Percentiles rank a stretch among this genome's conserved stretches.
Evolutionary conservation across 345 rosid genomes (phyloP).

Genomic region (Boechera retrofracta): DNA sequence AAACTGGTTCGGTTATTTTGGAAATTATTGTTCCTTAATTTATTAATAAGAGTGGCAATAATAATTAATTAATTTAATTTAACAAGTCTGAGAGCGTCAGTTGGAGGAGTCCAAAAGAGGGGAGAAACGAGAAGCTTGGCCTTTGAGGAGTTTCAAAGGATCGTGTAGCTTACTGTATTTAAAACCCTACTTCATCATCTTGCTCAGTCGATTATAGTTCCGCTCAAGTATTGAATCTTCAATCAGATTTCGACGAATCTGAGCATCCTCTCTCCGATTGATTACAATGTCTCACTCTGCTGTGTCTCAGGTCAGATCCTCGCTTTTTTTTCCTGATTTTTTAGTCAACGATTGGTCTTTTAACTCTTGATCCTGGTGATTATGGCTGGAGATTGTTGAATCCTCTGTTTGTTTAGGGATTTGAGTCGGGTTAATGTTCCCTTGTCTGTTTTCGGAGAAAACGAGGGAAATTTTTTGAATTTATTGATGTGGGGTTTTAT

Average conservation of each 20-base stretch:
- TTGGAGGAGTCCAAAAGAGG: constrained; percentile 47
- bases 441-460: constrained; percentile 34
- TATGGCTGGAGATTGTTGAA: not conserved
- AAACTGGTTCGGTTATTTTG: not conserved
- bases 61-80: not conserved
- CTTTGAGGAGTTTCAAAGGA: constrained; percentile 46
- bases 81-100: constrained; percentile 28
- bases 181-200: constrained; percentile 26
- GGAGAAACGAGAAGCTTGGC: constrained; percentile 36
- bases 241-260: not conserved
- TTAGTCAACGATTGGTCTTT: constrained; percentile 28
- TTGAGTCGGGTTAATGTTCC: not conserved
- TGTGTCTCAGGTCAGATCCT: constrained; percentile 41
- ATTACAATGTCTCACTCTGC: constrained; percentile 45
- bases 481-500: not conserved
- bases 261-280: constrained; percentile 10
- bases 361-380: not conserved
- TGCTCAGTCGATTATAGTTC: constrained; percentile 15
- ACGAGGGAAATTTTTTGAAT: constrained; percentile 34
- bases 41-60: not conserved
- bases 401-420: constrained; percentile 14
- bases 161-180: constrained; percentile 35
- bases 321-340: not conserved
- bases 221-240: not conserved
- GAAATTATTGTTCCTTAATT: too few relatives aligned